Evolutionary conservation across 305 asterid species (phyloP), one percentile per base, ranked within the genome.

Genomic region (Solanum hybrid): DNA sequence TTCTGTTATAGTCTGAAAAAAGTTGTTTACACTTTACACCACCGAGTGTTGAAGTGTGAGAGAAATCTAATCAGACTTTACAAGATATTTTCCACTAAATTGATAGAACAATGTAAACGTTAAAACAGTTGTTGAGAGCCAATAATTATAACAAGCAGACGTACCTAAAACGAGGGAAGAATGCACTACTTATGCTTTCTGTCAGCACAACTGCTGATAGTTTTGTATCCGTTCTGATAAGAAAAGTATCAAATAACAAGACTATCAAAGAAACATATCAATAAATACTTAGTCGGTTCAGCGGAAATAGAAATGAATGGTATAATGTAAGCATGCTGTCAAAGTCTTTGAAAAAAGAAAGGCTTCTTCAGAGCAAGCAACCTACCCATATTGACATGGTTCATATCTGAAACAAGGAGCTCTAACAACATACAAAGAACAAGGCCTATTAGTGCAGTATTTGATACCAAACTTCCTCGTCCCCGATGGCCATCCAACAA

Each of bases 401-500:
- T 94, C 93, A 37, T 93, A 91, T 92, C 92, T 93, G 33, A 92
- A 93, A 37, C 82, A 88, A 22, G 99, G 98, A 77, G 95, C 96
- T 93, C 91, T 91, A 91, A 96, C 97, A 46, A 98, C 96, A 92
- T 97, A 97, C 91, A 97, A 94, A 36, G 97, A 95, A 90, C 98
- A 97, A 51, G 96, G 95, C 94, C 99, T 95, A 86, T 97, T 97
- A 71, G 91, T 94, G 94, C 99, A 97, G 92, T 94, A 95, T 89
- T 91, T 96, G 90, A 97, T 97, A 79, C 99, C 99, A 89, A 97
- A 93, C 91, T 97, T 97, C 91, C 99, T 94, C 86, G 79, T 89
- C 92, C 93, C 94, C 16, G 98, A 95, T 89, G 97, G 97, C 99
- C 99, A 97, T 90, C 98, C 99, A 64, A 96, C 98, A 91, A 97